phyloP scores from a whole-genome alignment of 805 yeast genomes.

The Wickerhamomyces queroliae region DNA sequence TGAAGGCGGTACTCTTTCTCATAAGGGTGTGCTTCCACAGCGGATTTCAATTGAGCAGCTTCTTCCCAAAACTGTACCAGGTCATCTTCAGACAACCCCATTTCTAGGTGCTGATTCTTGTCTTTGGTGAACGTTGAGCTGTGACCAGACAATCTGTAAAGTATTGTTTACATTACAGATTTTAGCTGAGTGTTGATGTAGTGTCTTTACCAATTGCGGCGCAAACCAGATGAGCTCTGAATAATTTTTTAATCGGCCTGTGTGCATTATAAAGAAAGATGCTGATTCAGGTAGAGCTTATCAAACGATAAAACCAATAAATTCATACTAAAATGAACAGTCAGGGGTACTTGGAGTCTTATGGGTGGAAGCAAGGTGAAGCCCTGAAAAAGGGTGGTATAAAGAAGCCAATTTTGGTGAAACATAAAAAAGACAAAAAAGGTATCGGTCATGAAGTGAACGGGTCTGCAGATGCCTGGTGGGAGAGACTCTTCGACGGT shows the following conservation, averaged over 20 bases:
- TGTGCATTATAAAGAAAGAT: neutral
- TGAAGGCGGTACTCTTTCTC: no score
- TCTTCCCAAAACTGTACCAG: no score
- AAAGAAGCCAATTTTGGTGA: slow-evolving; percentile 79
- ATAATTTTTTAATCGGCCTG: neutral
- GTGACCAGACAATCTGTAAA: no score
- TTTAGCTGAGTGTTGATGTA: no score
- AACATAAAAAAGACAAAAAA: slow-evolving; percentile 84
- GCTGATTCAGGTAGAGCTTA: no score
- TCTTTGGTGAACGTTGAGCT: no score
- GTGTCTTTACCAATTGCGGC: no score
- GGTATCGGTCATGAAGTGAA: slow-evolving; percentile 75
- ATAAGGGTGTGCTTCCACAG: no score
- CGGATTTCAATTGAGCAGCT: no score
- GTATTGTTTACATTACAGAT: no score
- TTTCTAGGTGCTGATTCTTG: no score
- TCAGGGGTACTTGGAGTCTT: slow-evolving; percentile 60
- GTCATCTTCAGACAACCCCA: no score
- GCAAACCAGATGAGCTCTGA: neutral
- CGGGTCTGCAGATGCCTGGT: slow-evolving; percentile 78
- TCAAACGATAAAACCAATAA: neutral
- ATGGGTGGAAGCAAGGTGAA: slow-evolving; percentile 92
- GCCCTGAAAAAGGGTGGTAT: slow-evolving; percentile 77
- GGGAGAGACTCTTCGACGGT: slow-evolving; percentile 95
- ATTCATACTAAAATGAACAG: slow-evolving; percentile 56